These are phyloP conservation scores for Ustilago lituana DNA, from an alignment of 1,284 basidiomycete genomes.

Conservation along the genomic window DNA sequence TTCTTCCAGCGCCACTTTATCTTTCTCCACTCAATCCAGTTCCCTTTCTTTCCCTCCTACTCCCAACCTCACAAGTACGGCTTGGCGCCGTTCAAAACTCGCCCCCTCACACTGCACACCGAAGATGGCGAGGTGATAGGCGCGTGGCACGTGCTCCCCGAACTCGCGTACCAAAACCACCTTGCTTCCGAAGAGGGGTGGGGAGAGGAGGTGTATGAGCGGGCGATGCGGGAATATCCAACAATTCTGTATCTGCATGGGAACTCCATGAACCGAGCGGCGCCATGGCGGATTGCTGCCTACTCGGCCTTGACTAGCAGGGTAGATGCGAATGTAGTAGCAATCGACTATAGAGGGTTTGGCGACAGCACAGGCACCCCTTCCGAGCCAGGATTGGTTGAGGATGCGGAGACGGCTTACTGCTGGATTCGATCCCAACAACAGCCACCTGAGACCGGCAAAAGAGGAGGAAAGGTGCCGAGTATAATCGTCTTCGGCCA, in stretches of 20 bases:
- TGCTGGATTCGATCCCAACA: constrained; percentile 74
- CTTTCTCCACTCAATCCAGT: constrained; percentile 49
- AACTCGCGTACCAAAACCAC: constrained; percentile 72
- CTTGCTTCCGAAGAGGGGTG: constrained; percentile 44
- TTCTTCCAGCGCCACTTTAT: constrained; percentile 41
- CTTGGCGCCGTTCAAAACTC: constrained; percentile 77
- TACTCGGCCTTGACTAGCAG: constrained; percentile 75
- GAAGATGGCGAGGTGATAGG: constrained; percentile 82
- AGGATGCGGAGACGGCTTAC: constrained; percentile 82
- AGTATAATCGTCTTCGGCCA: constrained; percentile 80
- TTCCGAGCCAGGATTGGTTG: constrained; percentile 77
- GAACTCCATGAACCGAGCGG: constrained; percentile 81
- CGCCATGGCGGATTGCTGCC: constrained; percentile 74
- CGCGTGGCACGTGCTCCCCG: constrained; percentile 87
- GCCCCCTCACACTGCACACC: constrained; percentile 78
- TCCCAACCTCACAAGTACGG: constrained; percentile 29
- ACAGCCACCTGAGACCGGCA: not conserved
- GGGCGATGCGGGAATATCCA: constrained; percentile 42
- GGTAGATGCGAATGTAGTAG: constrained; percentile 79
- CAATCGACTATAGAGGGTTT: constrained; percentile 91
- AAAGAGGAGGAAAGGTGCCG: not conserved
- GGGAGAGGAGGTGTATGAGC: constrained; percentile 26
- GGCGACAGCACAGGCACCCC: constrained; percentile 84
- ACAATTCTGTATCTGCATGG: constrained; percentile 77
- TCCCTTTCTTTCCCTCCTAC: constrained; percentile 43